These are phyloP conservation scores for Lasiodiplodia theobromae DNA, from an alignment of 2,329 filamentous ascomycete species.

Conservation along the genomic window DNA sequence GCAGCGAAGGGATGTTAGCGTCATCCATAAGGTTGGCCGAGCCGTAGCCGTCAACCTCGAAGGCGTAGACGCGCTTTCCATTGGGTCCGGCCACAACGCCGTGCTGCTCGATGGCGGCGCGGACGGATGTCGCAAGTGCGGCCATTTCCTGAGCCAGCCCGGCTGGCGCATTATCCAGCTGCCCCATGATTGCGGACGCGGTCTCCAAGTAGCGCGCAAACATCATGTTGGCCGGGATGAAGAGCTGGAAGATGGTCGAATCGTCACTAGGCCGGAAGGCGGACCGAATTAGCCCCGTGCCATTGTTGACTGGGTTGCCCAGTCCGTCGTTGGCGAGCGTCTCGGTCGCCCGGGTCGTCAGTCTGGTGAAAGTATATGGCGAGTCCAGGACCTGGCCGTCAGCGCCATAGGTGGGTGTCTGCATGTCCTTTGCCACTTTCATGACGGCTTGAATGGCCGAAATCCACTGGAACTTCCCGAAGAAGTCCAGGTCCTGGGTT, in stretches of 20 bases:
- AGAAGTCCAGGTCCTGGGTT: conserved; percentile 57
- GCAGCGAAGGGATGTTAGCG: conserved; percentile 72
- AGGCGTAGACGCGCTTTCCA: conserved; percentile 51
- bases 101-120: conserved; percentile 53
- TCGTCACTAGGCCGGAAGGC: conserved; percentile 61
- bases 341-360: conserved; percentile 54
- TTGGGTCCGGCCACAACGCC: conserved; percentile 49
- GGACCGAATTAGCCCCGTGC: conserved; percentile 57
- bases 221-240: conserved; percentile 71
- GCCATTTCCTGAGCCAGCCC: conserved; percentile 65
- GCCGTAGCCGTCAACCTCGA: conserved; percentile 57
- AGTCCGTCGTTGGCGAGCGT: conserved; percentile 61
- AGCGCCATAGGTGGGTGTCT: conserved; percentile 55
- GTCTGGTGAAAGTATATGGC: conserved; percentile 56
- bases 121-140: conserved; percentile 58
- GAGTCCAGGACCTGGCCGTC: conserved; percentile 53
- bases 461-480: conserved; percentile 57
- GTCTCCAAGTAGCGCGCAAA: conserved; percentile 68
- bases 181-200: conserved; percentile 60
- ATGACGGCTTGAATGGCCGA: conserved; percentile 54
- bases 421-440: conserved; percentile 55
- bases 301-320: conserved; percentile 57
- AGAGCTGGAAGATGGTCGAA: conserved; percentile 57
- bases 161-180: conserved; percentile 54
- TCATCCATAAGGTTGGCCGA: conserved; percentile 73